Evolutionary conservation across 1,139 yeast genomes (phyloP).

Genomic region (Candida dubliniensis): DNA sequence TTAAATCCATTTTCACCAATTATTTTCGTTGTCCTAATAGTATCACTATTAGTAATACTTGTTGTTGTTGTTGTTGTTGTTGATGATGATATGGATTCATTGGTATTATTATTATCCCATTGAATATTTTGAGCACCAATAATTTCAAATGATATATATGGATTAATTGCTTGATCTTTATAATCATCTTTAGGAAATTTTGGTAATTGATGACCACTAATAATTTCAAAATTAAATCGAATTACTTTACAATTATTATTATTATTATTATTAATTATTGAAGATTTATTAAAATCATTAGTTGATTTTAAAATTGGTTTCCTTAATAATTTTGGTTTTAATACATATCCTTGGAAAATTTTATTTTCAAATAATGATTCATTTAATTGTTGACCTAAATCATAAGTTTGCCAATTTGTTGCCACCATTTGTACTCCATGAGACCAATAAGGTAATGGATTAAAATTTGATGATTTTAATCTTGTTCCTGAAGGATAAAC

Average conservation of each 20-base stretch:
- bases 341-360: slow-evolving; percentile 66
- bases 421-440: slow-evolving; percentile 94
- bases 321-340: slow-evolving; percentile 61
- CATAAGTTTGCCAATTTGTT: slow-evolving; percentile 94
- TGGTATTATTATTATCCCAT: slow-evolving; percentile 20
- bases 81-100: too few species aligned
- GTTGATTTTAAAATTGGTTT: slow-evolving; percentile 29
- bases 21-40: slow-evolving; percentile 32
- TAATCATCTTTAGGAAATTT: slow-evolving; percentile 44
- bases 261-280: slow-evolving; percentile 10
- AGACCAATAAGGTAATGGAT: slow-evolving; percentile 78
- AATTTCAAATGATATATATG: slow-evolving; percentile 59
- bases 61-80: slow-evolving; percentile 9
- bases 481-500: slow-evolving; percentile 84
- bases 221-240: slow-evolving; percentile 44
- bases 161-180: slow-evolving; percentile 43
- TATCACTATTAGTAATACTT: too few species aligned
- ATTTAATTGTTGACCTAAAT: slow-evolving; percentile 85
- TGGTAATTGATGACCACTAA: slow-evolving; percentile 87
- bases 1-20: slow-evolving; percentile 73
- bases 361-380: slow-evolving; percentile 74
- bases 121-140: slow-evolving; percentile 38
- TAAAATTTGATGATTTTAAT: slow-evolving; percentile 75
- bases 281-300: too few species aligned
- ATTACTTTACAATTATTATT: slow-evolving; percentile 8